A percentile compares a stretch with the other conserved stretches of the same genome.
Conservation (phyloP, 2,329 filamentous ascomycete genomes). For the Parasarocladium wereldwijsianum region DNA sequence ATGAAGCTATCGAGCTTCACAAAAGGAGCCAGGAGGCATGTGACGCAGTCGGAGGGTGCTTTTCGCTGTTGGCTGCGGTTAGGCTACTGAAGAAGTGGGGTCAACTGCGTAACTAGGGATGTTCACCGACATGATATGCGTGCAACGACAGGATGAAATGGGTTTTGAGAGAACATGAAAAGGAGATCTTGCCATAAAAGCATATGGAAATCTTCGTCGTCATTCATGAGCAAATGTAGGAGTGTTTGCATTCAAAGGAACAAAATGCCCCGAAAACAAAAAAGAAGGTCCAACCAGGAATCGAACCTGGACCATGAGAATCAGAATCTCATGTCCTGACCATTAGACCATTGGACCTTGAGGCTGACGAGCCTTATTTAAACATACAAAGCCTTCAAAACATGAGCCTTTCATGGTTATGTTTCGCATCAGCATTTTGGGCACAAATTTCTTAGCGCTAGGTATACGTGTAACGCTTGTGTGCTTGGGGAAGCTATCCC, state of each 20-base stretch:
- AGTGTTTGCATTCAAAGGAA: neutral
- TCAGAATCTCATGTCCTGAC: conserved; percentile 5
- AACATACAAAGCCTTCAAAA: no score
- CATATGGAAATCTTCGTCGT: neutral
- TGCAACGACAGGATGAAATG: neutral
- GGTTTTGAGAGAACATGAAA: neutral
- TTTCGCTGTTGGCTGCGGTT: neutral
- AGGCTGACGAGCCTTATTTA: neutral
- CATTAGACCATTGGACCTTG: conserved; percentile 4
- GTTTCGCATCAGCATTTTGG: no score
- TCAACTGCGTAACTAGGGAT: neutral
- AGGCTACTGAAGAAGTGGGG: neutral
- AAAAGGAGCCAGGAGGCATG: no score
- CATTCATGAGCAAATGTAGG: neutral
- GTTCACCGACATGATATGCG: neutral
- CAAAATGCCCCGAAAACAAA: conserved; percentile 2
- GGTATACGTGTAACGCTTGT: no score
- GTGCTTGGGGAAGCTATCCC: no score
- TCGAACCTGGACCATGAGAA: conserved; percentile 5
- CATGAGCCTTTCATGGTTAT: no score
- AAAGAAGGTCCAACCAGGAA: conserved; percentile 5
- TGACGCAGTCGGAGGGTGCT: no score
- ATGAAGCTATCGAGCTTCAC: no score
- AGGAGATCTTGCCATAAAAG: neutral
- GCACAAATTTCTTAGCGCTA: no score